Conservation (phyloP, 2,329 filamentous ascomycete species). For the Beauveria caledonica region DNA sequence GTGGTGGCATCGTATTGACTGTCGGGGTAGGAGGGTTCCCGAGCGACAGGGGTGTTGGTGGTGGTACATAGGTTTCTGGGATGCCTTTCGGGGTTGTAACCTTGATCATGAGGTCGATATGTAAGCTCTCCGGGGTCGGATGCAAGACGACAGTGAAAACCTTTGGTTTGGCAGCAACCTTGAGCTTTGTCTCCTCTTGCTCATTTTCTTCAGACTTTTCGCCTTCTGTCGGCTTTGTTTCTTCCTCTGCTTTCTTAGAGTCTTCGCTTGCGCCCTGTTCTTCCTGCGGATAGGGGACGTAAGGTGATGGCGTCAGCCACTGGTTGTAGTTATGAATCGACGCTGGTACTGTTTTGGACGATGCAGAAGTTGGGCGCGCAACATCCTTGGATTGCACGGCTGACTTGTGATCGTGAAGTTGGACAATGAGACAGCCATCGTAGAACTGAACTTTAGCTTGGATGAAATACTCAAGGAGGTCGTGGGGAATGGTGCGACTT, state of each 20-base stretch:
- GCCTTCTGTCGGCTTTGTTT: conserved; percentile 14
- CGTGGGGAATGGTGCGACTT: conserved; percentile 74
- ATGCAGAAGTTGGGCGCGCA: conserved; percentile 40
- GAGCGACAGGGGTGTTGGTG: conserved; percentile 56
- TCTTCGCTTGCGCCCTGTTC: conserved; percentile 31
- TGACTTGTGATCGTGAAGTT: conserved; percentile 82
- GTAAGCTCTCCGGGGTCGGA: conserved; percentile 67
- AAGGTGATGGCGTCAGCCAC: conserved; percentile 83
- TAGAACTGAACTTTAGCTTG: conserved; percentile 72
- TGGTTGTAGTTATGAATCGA: conserved; percentile 91
- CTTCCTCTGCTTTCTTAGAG: conserved; percentile 30
- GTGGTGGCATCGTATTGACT: conserved; percentile 47
- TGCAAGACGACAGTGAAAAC: conserved; percentile 75
- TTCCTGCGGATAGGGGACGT: conserved; percentile 64
- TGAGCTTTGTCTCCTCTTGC: conserved; percentile 30
- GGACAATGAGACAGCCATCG: conserved; percentile 89
- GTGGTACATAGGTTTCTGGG: conserved; percentile 36
- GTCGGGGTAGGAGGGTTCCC: conserved; percentile 53
- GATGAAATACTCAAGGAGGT: conserved; percentile 73
- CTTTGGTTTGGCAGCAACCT: conserved; percentile 48
- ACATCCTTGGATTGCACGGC: conserved; percentile 52
- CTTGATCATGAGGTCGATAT: conserved; percentile 69
- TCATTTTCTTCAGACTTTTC: conserved; percentile 24
- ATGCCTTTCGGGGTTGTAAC: conserved; percentile 57
- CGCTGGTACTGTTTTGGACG: conserved; percentile 58